Evolutionary conservation across 306 rosid genomes (phyloP).

Genomic region (Cicer bijugum): DNA sequence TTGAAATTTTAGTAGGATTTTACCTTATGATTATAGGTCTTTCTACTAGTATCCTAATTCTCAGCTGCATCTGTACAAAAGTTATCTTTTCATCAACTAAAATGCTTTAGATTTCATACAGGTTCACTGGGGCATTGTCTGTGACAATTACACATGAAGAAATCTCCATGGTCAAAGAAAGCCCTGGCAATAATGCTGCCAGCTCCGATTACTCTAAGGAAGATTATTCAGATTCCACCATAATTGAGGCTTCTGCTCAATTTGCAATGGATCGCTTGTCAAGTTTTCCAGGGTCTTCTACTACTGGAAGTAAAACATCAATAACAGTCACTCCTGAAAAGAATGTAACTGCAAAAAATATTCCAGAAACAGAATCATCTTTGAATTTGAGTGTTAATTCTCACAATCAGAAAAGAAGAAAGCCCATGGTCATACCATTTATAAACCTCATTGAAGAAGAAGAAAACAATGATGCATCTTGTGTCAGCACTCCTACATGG

Average conservation of each 20-base stretch:
- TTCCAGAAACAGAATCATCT: constrained; percentile 63
- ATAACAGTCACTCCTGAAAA: constrained; percentile 64
- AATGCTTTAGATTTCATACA: constrained; percentile 47
- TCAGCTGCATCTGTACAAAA: constrained; percentile 19
- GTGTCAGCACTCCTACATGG: constrained; percentile 52
- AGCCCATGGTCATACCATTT: constrained; percentile 49
- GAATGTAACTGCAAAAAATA: constrained; percentile 47
- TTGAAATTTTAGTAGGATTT: constrained; percentile 13
- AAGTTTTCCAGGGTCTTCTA: constrained; percentile 39
- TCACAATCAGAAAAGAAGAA: constrained; percentile 74
- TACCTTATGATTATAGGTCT: not conserved
- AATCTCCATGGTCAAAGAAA: constrained; percentile 61
- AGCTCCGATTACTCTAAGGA: constrained; percentile 64
- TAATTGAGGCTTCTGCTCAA: constrained; percentile 58
- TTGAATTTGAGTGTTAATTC: constrained; percentile 82
- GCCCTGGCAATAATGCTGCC: constrained; percentile 49
- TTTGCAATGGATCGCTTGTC: constrained; percentile 49
- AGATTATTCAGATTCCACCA: constrained; percentile 54
- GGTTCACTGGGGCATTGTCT: constrained; percentile 56
- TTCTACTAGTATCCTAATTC: constrained; percentile 29
- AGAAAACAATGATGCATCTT: constrained; percentile 48
- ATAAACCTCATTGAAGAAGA: constrained; percentile 55
- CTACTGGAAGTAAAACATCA: constrained; percentile 46
- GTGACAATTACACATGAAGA: constrained; percentile 52
- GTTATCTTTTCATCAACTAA: constrained; percentile 1